Evolutionary conservation across 306 rosid genomes (phyloP), one percentile per base, ranked within the genome.

Genomic region (Trifolium dubium): DNA sequence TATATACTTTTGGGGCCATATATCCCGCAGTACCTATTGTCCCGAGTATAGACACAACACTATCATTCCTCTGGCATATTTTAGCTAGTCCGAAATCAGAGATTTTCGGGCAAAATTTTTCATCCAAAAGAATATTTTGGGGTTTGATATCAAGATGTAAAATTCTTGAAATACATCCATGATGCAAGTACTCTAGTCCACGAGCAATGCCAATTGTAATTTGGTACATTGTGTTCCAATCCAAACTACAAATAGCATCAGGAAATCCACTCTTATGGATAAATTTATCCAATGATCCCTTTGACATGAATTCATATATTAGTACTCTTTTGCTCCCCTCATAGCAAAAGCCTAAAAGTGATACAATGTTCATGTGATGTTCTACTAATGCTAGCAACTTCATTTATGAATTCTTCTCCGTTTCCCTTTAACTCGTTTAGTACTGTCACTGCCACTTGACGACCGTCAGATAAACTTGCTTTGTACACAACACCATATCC

Each of bases 341-440:
- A 17, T 63, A 74, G 50, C 83, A 83, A 32, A 80, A 86, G 80
- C 65, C 65, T 35, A 60, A 60, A 60, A 60, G 65, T 14, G 65
- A 30, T 4, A 60, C 65, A 14, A 60, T 29, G 14, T 86, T 83
- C 4, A 77, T 74, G 34, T 0, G 83, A 82, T 6, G 83, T 74
- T 77, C 79, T 69, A 1, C 77, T 80, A 47, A 85, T 85, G 59
- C 85, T 82, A 7, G 44, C 83, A 29, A 86, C 83, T 63, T 86
- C 87, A 44, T 86, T 83, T 7, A 83, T 56, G 19, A 86, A 75
- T 17, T 86, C 87, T 59, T 86, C 85, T 17, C 78, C 89, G 40
- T 64, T 46, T 41, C 82, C 79, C 6, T 78, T 67, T 0, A 78
- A 58, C 11, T 72, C 82, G 0, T 9, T 72, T 5, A 83, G 11